A percentile compares a stretch with the other conserved stretches of the same genome.
phyloP scores from a whole-genome alignment of 192 early-diverging fungal species.

The Rhizophagus clarus region DNA sequence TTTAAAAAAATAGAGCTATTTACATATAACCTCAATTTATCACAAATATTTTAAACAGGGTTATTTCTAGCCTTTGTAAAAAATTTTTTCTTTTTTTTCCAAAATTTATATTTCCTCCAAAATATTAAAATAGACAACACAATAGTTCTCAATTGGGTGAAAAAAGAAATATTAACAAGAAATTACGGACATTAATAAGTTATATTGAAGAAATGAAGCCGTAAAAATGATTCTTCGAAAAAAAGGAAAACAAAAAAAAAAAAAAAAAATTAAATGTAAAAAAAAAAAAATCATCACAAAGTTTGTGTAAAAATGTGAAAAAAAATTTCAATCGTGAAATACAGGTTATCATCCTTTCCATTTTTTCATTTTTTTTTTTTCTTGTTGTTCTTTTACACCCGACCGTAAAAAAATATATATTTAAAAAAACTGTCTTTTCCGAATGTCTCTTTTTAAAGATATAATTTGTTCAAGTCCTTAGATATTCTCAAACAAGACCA shows the following conservation, averaged over 20 bases:
- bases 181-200: background rate
- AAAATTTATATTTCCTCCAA: background rate
- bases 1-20: background rate
- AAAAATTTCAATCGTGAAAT: no score
- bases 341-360: no score
- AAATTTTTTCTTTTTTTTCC: background rate
- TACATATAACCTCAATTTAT: background rate
- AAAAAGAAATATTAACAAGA: background rate
- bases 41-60: background rate
- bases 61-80: background rate
- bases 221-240: no score
- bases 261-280: no score
- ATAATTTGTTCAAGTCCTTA: background rate
- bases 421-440: background rate
- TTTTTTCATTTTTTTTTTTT: no score
- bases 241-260: no score
- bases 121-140: background rate
- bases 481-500: slow-evolving; percentile 24
- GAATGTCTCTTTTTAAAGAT: background rate
- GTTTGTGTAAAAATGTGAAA: no score
- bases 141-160: background rate
- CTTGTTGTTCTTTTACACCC: no score
- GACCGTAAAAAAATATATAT: no score
- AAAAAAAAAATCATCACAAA: no score
- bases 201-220: no score